phyloP scores from a whole-genome alignment of 2,329 filamentous ascomycete species.

The Uncinocarpus reesii region DNA sequence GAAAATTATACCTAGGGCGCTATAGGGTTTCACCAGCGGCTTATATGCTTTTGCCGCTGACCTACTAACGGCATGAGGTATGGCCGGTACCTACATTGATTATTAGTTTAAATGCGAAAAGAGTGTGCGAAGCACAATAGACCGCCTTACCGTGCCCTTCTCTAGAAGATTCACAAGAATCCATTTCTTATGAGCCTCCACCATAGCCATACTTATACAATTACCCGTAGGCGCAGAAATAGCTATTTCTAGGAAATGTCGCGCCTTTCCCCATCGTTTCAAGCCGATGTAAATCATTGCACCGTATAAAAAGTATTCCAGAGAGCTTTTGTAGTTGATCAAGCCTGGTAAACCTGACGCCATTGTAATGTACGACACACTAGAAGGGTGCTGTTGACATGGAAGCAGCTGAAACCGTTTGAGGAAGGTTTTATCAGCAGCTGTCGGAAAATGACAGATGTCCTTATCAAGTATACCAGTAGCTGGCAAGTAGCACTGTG shows the following conservation, averaged over 20 bases:
- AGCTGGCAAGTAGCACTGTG: slow-evolving; percentile 32
- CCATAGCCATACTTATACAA: slow-evolving; percentile 63
- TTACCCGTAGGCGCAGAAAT: slow-evolving; percentile 58
- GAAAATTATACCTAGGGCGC: slow-evolving; percentile 59
- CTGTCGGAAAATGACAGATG: slow-evolving; percentile 34
- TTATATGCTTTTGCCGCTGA: slow-evolving; percentile 48
- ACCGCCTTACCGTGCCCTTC: slow-evolving; percentile 46
- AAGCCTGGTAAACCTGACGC: slow-evolving; percentile 32
- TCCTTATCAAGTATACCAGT: slow-evolving; percentile 34
- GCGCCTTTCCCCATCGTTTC: slow-evolving; percentile 53
- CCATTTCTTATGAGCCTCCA: slow-evolving; percentile 89
- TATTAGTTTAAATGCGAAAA: slow-evolving; percentile 10
- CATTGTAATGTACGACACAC: slow-evolving; percentile 28
- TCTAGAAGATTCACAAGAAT: slow-evolving; percentile 63
- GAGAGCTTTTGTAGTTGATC: slow-evolving; percentile 33
- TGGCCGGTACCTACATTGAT: slow-evolving; percentile 31
- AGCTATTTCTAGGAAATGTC: slow-evolving; percentile 52
- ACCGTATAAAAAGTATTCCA: slow-evolving; percentile 57
- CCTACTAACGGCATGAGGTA: slow-evolving; percentile 41
- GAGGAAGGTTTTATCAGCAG: slow-evolving; percentile 20
- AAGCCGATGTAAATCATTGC: slow-evolving; percentile 55
- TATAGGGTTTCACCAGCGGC: slow-evolving; percentile 57
- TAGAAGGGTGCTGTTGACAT: slow-evolving; percentile 27
- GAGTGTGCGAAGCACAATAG: neutral
- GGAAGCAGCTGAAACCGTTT: slow-evolving; percentile 20